Conservation (phyloP, 805 yeast species). For the Suhomyces canberraensis region DNA sequence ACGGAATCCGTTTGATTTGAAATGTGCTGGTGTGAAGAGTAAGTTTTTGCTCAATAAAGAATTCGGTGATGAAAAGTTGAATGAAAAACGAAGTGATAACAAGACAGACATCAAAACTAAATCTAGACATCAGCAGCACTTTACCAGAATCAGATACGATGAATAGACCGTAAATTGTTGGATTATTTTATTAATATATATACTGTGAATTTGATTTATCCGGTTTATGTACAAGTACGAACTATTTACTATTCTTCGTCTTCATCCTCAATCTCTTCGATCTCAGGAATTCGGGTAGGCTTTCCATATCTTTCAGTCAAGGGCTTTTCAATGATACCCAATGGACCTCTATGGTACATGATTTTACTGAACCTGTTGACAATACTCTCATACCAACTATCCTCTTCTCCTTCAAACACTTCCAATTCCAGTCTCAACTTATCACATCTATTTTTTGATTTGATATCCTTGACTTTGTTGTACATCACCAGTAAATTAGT, state of each 20-base stretch:
- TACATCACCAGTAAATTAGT: slow-evolving; percentile 34
- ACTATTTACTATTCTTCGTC: slow-evolving; percentile 29
- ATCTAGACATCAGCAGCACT: too few relatives aligned
- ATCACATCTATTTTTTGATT: slow-evolving; percentile 26
- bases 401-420: slow-evolving; percentile 22
- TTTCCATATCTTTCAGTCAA: slow-evolving; percentile 38
- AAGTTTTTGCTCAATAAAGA: neutral
- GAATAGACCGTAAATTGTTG: too few relatives aligned
- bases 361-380: slow-evolving; percentile 34
- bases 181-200: too few relatives aligned
- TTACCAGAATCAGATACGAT: too few relatives aligned
- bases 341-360: slow-evolving; percentile 40
- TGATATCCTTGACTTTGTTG: slow-evolving; percentile 18
- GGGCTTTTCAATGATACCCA: slow-evolving; percentile 40
- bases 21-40: slow-evolving; percentile 4
- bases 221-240: too few relatives aligned
- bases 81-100: too few relatives aligned
- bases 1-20: slow-evolving; percentile 1
- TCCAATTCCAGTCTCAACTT: slow-evolving; percentile 22
- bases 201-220: too few relatives aligned
- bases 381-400: slow-evolving; percentile 33
- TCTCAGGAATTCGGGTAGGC: slow-evolving; percentile 29
- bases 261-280: slow-evolving; percentile 42
- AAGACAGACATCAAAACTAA: too few relatives aligned
- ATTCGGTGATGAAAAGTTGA: too few relatives aligned